These are phyloP conservation scores for Chamaecrista fasciculata DNA, from an alignment of 306 rosid genomes.

Conservation along the genomic window DNA sequence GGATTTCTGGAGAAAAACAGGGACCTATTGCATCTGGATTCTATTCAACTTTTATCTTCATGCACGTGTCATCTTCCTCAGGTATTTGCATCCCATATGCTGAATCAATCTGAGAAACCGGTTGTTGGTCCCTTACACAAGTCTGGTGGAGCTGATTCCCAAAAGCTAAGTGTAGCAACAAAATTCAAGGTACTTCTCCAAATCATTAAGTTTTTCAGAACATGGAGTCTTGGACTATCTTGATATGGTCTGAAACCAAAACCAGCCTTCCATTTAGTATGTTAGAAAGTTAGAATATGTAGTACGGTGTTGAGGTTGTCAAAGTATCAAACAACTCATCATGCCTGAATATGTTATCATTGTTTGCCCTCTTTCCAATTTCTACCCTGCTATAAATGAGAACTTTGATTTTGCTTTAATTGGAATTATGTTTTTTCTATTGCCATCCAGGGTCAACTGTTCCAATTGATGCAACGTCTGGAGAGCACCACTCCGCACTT, in stretches of 20 bases:
- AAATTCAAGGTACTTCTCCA: constrained; percentile 76
- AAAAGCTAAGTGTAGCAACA: constrained; percentile 92
- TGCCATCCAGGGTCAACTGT: constrained; percentile 76
- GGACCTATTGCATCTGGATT: constrained; percentile 87
- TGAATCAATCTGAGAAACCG: constrained; percentile 82
- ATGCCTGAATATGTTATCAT: neutral
- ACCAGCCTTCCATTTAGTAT: neutral
- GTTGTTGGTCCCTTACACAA: constrained; percentile 80
- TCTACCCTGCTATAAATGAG: neutral
- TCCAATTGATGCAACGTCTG: constrained; percentile 90
- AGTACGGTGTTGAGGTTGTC: too few relatives aligned
- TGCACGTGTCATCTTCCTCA: constrained; percentile 89
- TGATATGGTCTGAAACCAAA: constrained; percentile 2
- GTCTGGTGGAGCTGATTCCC: constrained; percentile 95
- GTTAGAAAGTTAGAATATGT: neutral
- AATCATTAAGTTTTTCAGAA: constrained; percentile 9
- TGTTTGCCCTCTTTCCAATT: neutral
- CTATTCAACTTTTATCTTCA: constrained; percentile 92
- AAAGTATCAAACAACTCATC: neutral
- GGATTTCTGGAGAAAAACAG: constrained; percentile 98
- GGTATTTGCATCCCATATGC: constrained; percentile 83
- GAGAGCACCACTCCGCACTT: constrained; percentile 97
- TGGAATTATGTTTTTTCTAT: constrained; percentile 23
- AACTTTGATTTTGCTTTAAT: constrained; percentile 21
- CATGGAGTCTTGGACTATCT: neutral